Evolutionary conservation across 257 asterid species (phyloP), one percentile per base, ranked within the genome.

Genomic region (Solanum sejunctum): DNA sequence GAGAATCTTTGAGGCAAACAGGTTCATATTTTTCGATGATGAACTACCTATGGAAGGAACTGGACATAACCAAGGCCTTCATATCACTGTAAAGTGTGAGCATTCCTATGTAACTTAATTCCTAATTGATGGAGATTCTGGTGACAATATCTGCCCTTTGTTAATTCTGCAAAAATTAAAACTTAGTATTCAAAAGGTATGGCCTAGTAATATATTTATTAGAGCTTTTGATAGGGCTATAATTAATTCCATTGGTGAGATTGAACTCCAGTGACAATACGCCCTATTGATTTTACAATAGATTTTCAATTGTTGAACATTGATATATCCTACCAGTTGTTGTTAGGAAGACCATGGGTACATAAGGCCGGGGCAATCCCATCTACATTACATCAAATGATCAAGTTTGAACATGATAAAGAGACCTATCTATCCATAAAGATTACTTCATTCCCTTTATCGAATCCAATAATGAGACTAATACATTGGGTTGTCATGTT

Each of bases 171-270:
- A 45, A 45, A 45, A 45, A 45, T 1, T 45, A 0, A 45, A 45
- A 8, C 1, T 45, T 0, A 17, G 1, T 7, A 1, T 0, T 55
- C 10, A 55, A 55, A 55, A 9, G n/a, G 21, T 55, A 3, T 0
- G 21, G 17, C 10, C 60, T 1, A 55, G 17, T 3, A 55, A 55
- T 3, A 10, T 55, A 17, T 17, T 0, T 17, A 9, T 55, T 55
- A 55, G 60, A 55, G 21, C 10, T 17, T 55, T 55, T 7, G 10
- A 55, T 7, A 1, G 60, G 60, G 7, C 1, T 0, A 17, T 17
- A 55, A 55, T 0, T 6, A 0, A 36, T 17, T 0, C 10, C 60
- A 55, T 55, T 16, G 10, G 21, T 16, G 4, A 7, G 10, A 55
- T 55, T 16, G 9, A 16, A 10, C 60, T 55, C 21, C 5, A 17